Base-by-base conservation (phyloP, 257 asterid genomes). In the Salvia splendens region DNA sequence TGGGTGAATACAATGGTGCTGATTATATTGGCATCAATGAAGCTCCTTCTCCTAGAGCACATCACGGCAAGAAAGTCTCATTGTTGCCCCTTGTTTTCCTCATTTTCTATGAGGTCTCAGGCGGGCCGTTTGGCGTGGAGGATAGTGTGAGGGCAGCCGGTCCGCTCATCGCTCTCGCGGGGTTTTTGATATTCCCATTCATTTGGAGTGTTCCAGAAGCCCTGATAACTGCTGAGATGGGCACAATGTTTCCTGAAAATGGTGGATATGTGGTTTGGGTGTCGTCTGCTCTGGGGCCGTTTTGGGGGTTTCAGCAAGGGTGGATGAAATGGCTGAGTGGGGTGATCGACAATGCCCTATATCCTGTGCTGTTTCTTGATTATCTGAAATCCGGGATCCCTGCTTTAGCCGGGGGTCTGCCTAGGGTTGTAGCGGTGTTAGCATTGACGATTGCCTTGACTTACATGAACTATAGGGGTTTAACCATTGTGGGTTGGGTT, bases 281-380 rank as follows among this genome's bases (percentile, higher is more conserved):
- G 9, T 77, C 89, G 1, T 80, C 89, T 0, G 89, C 83, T 52
- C 71, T 84, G 45, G 87, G 87, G 11, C 89, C 89, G 0, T 84
- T 77, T n/a, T 84, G 89, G 89, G 89, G 87, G 0, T 84, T 84
- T 65, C 89, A 84, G 67, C 89, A 84, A 28, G 89, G 89, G 17
- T 84, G 89, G 89, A 73, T 84, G 83, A 84, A 84, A 73, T 84
- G 89, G 89, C 68, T 84, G 46, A 84, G 89, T 70, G 89, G 89
- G 47, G 89, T 84, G 0, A 84, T n/a, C n/a, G n/a, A n/a, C n/a
- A n/a, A n/a, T n/a, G n/a, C n/a, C n/a, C n/a, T n/a, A n/a, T n/a
- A n/a, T 45, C 89, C 89, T 1, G 83, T 81, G 1, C 15, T 84
- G 49, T 84, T 84, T 65, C 81, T 84, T 0, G 89, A 84, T 75